phyloP scores from a whole-genome alignment of 495 filamentous ascomycete species.

The Endocarpon pusillum region DNA sequence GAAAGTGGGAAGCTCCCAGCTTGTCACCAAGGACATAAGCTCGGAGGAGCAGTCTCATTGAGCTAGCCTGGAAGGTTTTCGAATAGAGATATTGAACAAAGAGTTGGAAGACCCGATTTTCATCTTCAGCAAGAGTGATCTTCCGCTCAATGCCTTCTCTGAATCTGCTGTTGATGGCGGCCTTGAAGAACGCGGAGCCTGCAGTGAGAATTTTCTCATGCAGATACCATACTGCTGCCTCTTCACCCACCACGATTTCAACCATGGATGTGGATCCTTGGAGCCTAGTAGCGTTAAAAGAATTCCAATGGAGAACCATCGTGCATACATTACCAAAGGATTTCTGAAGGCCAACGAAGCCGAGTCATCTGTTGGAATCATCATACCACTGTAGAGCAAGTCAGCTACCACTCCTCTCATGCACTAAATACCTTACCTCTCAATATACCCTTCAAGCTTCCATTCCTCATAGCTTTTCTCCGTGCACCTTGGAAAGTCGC shows the following conservation, averaged over 20 bases:
- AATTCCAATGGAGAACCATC: no score
- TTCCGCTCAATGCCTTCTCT: background rate
- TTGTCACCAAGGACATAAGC: slow-evolving; percentile 1
- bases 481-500: no score
- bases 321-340: no score
- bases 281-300: no score
- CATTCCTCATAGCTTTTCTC: no score
- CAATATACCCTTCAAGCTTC: no score
- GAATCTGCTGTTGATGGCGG: slow-evolving; percentile 10
- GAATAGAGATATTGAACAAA: slow-evolving; percentile 2
- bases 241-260: background rate
- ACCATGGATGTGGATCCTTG: no score
- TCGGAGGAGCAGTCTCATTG: background rate
- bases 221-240: background rate
- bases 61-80: background rate
- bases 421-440: no score
- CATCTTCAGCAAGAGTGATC: background rate
- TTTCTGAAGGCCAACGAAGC: no score
- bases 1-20: background rate
- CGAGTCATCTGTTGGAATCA: no score
- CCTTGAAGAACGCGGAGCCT: slow-evolving; percentile 17
- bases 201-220: slow-evolving; percentile 15
- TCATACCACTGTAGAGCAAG: no score
- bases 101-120: background rate
- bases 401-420: no score